Conservation (phyloP, 2,329 filamentous ascomycete species). For the Neopestalotiopsis rosae region DNA sequence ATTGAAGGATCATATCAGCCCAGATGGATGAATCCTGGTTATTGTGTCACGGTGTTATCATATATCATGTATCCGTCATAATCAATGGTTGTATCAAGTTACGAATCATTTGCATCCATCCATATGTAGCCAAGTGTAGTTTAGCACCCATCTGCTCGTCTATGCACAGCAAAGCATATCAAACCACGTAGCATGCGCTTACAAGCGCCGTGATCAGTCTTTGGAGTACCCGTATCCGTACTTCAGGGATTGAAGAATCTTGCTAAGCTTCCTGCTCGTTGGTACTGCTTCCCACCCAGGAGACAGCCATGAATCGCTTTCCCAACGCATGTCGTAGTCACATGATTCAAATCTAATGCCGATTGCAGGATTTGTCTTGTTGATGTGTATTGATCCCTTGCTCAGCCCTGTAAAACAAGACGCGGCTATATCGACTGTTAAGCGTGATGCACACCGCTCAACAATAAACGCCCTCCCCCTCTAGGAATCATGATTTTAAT, state of each 20-base stretch:
- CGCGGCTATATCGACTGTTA: conserved; percentile 10
- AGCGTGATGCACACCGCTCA: conserved; percentile 10
- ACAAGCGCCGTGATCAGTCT: neutral
- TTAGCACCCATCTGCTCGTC: neutral
- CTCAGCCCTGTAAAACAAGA: neutral
- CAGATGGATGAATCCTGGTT: neutral
- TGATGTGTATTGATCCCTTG: neutral
- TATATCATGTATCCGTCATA: neutral
- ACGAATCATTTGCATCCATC: neutral
- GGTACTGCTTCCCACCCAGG: neutral
- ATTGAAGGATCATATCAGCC: neutral
- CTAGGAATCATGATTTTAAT: neutral
- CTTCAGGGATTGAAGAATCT: neutral
- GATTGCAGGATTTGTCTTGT: neutral
- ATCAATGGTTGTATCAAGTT: neutral
- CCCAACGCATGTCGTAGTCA: neutral
- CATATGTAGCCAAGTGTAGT: neutral
- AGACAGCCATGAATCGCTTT: neutral
- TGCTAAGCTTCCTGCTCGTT: neutral
- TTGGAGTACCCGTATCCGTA: neutral
- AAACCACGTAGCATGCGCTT: neutral
- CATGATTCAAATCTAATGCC: conserved; percentile 5
- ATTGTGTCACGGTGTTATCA: neutral
- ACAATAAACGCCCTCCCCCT: conserved; percentile 7
- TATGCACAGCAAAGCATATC: neutral